Evolutionary conservation across 129 eudicot genomes (phyloP).

Genomic region (Oenanthe sinensis): DNA sequence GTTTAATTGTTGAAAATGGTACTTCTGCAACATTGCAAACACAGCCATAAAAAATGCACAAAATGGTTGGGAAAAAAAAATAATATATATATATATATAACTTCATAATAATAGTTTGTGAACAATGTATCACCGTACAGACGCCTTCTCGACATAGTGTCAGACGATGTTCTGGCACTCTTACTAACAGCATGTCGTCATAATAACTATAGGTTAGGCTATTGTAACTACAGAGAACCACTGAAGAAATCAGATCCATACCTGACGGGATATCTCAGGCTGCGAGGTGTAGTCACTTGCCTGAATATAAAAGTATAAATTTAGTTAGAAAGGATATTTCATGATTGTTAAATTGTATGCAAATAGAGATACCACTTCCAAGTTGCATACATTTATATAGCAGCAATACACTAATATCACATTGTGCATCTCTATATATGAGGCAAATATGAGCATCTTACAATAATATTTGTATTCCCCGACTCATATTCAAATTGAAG

Average conservation of each 20-base stretch:
- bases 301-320: conserved; percentile 22
- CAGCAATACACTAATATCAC: not conserved
- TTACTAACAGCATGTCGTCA: not conserved
- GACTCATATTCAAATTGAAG: conserved; percentile 94
- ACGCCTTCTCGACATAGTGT: not conserved
- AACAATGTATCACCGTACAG: not conserved
- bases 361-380: not conserved
- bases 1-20: not conserved
- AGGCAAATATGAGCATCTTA: conserved; percentile 24
- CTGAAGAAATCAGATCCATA: conserved; percentile 8
- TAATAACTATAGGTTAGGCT: not conserved
- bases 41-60: not conserved
- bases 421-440: not conserved
- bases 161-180: not conserved
- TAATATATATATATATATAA: not conserved
- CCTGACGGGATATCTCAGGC: conserved; percentile 86
- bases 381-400: not conserved
- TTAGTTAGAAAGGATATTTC: not conserved
- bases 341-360: not conserved
- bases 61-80: not conserved
- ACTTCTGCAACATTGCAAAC: not conserved
- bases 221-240: not conserved
- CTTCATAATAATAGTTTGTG: not conserved
- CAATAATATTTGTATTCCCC: conserved; percentile 87
- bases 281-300: conserved; percentile 68